Evolutionary conservation across 2,329 filamentous ascomycete genomes (phyloP), one percentile per base, ranked within the genome.

Genomic region (Cercospora nicotianae): DNA sequence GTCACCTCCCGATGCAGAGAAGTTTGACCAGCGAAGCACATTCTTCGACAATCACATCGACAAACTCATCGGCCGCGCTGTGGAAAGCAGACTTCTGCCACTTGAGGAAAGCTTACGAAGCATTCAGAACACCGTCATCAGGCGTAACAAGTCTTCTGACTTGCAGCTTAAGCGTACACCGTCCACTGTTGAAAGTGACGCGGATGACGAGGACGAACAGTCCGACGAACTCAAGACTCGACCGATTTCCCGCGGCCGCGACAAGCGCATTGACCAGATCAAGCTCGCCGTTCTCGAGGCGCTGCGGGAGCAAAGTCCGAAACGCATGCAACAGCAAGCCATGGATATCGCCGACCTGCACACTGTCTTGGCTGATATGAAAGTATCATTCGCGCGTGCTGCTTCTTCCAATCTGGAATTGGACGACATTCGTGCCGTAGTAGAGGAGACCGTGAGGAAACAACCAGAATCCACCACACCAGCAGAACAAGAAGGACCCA

Each of bases 11-110:
- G 92, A 96, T 75, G 92, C 96, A 67, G 87, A 89, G 61, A 97
- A 96, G 79, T 83, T 98, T 65, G 88, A 91, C 71, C 89, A 89
- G 63, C 89, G 93, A 59, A 92, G 91, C 70, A 87, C 88, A 58
- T 98, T 97, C 85, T 97, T 98, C 75, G 93, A 98, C 76, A 90
- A 88, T 58, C 93, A 92, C 76, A 92, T 99, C 70, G 93, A 97
- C 77, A 89, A 93, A 61, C 81, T 98, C 71, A 91, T 99, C 71
- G 91, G 91, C 63, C 87, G 87, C 59, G 84, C 95, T 3, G 81
- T 99, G 62, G 88, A 93, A 63, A 87, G 89, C 70, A 89, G 91
- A 48, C 84, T 99, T 7, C 87, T 88, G 67, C 94, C 95, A 36
- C 82, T 99, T 31, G 92, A 97, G 80, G 88, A 89, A 76, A 87